Conservation (phyloP, 176 grass and related monocot genomes). For the Musa itinerans region DNA sequence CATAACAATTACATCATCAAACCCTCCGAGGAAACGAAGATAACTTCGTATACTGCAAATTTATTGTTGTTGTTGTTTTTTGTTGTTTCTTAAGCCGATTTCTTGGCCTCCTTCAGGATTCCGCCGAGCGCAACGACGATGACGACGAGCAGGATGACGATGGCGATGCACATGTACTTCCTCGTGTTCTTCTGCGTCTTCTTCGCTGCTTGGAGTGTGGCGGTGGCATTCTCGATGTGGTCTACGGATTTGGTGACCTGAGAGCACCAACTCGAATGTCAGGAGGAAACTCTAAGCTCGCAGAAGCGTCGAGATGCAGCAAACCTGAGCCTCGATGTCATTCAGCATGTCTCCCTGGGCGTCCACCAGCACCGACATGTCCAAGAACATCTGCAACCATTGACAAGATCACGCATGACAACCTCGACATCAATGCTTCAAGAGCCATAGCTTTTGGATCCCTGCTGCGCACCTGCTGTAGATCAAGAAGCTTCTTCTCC, state of each 20-base stretch:
- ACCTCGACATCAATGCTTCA: no score
- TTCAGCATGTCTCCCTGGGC: slow-evolving; percentile 46
- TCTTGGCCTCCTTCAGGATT: slow-evolving; percentile 20
- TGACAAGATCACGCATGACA: no score
- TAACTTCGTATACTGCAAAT: background rate
- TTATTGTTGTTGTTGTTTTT: background rate
- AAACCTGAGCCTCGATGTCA: slow-evolving; percentile 48
- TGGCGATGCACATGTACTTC: slow-evolving; percentile 41
- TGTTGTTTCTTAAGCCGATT: background rate
- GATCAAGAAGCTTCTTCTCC: slow-evolving; percentile 36
- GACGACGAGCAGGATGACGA: slow-evolving; percentile 32
- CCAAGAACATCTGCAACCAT: slow-evolving; percentile 41
- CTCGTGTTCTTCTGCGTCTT: slow-evolving; percentile 35
- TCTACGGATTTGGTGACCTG: slow-evolving; percentile 36
- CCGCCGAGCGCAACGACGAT: slow-evolving; percentile 25
- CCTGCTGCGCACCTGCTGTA: slow-evolving; percentile 28
- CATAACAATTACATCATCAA: background rate
- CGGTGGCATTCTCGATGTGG: slow-evolving; percentile 35
- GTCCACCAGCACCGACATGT: slow-evolving; percentile 45
- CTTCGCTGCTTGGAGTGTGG: slow-evolving; percentile 33
- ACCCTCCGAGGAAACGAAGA: background rate
- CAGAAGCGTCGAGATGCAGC: background rate
- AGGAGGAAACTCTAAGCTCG: no score
- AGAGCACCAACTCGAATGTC: background rate
- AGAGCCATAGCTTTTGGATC: no score